Base-by-base conservation (phyloP, 108 stramenopile species). In the Discostella stelligeroides region DNA sequence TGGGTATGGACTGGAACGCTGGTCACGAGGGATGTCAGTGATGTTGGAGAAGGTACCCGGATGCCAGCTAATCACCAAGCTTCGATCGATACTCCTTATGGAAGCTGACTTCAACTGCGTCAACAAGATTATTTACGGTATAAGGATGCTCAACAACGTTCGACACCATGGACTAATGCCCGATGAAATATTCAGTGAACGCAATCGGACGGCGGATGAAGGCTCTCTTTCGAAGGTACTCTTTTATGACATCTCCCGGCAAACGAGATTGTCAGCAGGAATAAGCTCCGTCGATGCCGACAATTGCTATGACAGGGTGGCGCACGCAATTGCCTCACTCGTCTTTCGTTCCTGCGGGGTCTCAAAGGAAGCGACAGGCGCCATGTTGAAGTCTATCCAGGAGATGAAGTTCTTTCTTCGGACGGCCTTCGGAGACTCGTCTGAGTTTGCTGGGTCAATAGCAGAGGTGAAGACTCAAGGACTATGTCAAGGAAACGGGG, bases 101-200 rank as follows among this genome's bases (percentile, higher is more conserved):
- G 66, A 68, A 42, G 66, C 54, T 7, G 66, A 68, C 38, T 37
- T 68, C 8, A 68, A 49, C 28, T 13, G 14, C 14, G 23, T 45
- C 20, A 72, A 62, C 20, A 72, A 72, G 30, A n/a, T 34, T 0
- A 53, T 72, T 17, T 72, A 49, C 14, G 70, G 70, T 0, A 39
- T 40, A 1, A 38, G 59, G 3, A 72, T 72, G 60, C 60, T 72
- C 46, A n/a, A 51, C 0, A 53, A 40, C 1, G 51, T 51, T 4
- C 29, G 60, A 0, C 11, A n/a, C n/a, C 28, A 62, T 12, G 30
- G 55, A 1, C 51, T 72, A 0, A 62, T 72, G 70, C 45, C 47
- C 0, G 70, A 72, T 15, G 70, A 72, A 15, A 62, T 62, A 0
- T 72, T 51, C 50, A 72, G 70, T 60, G 60, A 71, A 15, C 20